Evolutionary conservation across 108 stramenopile species (phyloP), one percentile per base, ranked within the genome.

Genomic region (Nannochloropsis oceanica): DNA sequence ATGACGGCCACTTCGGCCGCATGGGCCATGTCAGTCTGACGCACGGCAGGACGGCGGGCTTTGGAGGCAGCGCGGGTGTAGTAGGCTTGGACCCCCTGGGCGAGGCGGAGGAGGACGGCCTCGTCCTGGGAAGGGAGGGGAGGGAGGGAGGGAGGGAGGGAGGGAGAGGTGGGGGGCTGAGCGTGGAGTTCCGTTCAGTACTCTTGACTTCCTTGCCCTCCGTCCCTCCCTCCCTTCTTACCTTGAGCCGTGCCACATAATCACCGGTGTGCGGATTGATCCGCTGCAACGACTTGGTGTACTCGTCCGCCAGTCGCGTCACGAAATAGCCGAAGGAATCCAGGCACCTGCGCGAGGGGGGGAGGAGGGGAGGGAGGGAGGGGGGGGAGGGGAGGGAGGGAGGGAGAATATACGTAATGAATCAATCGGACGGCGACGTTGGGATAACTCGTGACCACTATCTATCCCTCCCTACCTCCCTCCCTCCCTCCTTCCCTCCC

Each of bases 251-350:
- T 13, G 91, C 87, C 25, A 97, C 91, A 87, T 96, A 97, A 50
- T 96, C 95, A 26, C 90, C 79, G 14, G 95, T 93, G 87, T 96
- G 95, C 81, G 95, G 95, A 81, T 94, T 94, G 44, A 93, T 93
- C 26, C 92, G 91, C 89, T 97, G 97, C 25, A 99, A 89, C 81
- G 92, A 92, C 93, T 99, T 99, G 91, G 90, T 95, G 91, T 97
- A 97, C 90, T 99, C 97, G 84, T 97, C 95, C 84, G 96, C 96
- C 43, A 99, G 92, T 25, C 96, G 94, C 9, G 87, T 87, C 79
- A 97, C 81, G 90, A 95, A 95, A 34, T 94, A 81, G 25, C 93
- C 90, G 13, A 97, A 91, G 42, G 94, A 94, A 59, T 97, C 98
- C 27, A 95, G 92, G n/a, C 96, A 95, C 44, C 92, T 92, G 43